Evolutionary conservation across 1,284 basidiomycete genomes (phyloP).

Genomic region (Heterobasidion parviporum): DNA sequence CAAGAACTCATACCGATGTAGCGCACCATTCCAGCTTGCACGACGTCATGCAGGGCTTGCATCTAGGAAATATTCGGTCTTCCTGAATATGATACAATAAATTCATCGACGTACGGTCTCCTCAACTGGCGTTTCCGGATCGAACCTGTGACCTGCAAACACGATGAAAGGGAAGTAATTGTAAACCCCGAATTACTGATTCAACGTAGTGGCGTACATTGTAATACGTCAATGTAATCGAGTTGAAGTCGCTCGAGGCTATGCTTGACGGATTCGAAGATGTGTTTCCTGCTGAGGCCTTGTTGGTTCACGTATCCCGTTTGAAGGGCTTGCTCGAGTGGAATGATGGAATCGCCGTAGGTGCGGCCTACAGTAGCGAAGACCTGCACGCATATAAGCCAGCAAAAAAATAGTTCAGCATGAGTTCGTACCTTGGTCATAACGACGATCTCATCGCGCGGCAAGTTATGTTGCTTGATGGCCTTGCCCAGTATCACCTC

Average conservation of each 20-base stretch:
- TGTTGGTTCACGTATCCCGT: constrained; percentile 1
- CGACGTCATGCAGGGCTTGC: constrained; percentile 9
- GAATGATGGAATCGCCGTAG: constrained; percentile 5
- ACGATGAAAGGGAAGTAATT: background rate
- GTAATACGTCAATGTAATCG: constrained; percentile 1
- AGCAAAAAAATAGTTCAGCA: background rate
- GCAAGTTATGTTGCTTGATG: constrained; percentile 5
- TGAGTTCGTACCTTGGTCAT: constrained; percentile 5
- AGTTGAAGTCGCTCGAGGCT: constrained; percentile 1
- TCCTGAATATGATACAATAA: background rate
- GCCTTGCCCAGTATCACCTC: constrained; percentile 7
- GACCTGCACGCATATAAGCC: background rate
- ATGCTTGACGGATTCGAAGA: constrained; percentile 1
- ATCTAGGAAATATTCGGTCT: background rate
- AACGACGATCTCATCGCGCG: constrained; percentile 6
- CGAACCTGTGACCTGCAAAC: constrained; percentile 1
- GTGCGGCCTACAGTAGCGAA: background rate
- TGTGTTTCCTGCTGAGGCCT: constrained; percentile 2
- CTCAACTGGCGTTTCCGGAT: background rate
- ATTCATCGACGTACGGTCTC: background rate
- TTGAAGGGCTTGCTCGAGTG: constrained; percentile 7
- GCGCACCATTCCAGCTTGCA: constrained; percentile 4
- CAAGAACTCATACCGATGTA: constrained; percentile 10
- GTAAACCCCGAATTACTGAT: background rate
- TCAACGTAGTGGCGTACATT: background rate